Evolutionary conservation across 176 grass and related monocot species (phyloP).

Genomic region (Microstegium vimineum): DNA sequence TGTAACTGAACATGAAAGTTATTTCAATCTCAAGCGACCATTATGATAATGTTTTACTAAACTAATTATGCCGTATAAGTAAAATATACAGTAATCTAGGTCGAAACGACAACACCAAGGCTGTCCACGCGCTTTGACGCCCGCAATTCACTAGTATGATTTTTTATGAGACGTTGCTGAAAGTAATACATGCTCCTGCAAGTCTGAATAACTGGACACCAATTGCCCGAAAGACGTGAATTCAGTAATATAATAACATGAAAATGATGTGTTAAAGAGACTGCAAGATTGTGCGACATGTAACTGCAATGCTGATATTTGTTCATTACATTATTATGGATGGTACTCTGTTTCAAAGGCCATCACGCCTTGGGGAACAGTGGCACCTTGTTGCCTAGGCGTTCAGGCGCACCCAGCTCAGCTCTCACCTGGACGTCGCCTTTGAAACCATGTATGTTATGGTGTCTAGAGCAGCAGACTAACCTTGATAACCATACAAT

Average conservation of each 20-base stretch:
- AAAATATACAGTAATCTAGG: background rate
- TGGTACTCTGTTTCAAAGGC: background rate
- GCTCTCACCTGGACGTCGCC: background rate
- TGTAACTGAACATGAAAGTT: background rate
- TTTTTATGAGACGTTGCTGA: background rate
- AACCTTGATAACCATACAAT: background rate
- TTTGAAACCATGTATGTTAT: background rate
- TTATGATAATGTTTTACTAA: background rate
- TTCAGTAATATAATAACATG: background rate
- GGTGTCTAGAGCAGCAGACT: conserved; percentile 20
- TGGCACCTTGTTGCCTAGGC: background rate
- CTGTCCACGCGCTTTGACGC: background rate
- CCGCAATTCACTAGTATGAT: background rate
- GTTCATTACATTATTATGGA: background rate
- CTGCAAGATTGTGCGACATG: background rate
- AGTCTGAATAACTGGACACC: background rate
- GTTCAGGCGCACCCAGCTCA: background rate
- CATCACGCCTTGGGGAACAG: background rate
- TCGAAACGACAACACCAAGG: background rate
- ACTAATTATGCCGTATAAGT: background rate
- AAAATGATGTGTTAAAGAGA: background rate
- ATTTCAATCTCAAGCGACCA: background rate
- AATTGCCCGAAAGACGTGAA: too few relatives aligned
- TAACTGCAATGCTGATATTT: background rate
- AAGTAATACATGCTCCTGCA: background rate